These are phyloP conservation scores for Hibiscus syriacus DNA, from an alignment of 345 rosid genomes.

Conservation along the genomic window DNA sequence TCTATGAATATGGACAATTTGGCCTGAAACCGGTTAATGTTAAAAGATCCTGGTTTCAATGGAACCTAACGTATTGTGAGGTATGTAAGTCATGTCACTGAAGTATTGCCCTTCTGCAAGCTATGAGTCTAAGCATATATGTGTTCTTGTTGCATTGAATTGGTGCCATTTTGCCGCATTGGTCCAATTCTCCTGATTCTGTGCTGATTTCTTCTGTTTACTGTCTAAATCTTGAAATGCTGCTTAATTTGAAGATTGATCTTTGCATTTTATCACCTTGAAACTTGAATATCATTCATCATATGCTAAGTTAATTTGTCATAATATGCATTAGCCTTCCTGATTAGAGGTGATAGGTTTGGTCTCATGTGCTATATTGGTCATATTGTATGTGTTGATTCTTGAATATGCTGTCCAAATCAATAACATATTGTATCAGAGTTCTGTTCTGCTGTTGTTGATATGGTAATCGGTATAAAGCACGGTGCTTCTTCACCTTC, in stretches of 20 bases:
- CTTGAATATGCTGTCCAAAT: not conserved
- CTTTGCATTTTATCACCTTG: not conserved
- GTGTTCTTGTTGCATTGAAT: not conserved
- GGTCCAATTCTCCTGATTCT: not conserved
- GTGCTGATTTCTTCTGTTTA: not conserved
- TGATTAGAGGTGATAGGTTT: too few species aligned
- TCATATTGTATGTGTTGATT: not conserved
- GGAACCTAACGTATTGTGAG: conserved; percentile 44
- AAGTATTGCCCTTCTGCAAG: not conserved
- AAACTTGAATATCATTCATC: not conserved
- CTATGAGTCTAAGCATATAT: not conserved
- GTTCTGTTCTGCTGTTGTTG: not conserved
- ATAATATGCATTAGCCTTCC: too few species aligned
- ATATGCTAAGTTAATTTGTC: not conserved
- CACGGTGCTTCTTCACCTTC: too few species aligned
- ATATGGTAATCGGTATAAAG: too few species aligned
- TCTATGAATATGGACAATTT: conserved; percentile 35
- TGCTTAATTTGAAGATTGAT: too few species aligned
- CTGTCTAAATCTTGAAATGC: not conserved
- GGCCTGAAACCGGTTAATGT: conserved; percentile 24
- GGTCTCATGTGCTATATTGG: too few species aligned
- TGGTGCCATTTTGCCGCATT: conserved; percentile 5
- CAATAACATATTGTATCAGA: not conserved
- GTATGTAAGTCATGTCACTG: conserved; percentile 15
- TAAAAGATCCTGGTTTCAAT: conserved; percentile 27